Conservation (phyloP, 2,329 filamentous ascomycete genomes). For the Ceratocystis smalleyi region DNA sequence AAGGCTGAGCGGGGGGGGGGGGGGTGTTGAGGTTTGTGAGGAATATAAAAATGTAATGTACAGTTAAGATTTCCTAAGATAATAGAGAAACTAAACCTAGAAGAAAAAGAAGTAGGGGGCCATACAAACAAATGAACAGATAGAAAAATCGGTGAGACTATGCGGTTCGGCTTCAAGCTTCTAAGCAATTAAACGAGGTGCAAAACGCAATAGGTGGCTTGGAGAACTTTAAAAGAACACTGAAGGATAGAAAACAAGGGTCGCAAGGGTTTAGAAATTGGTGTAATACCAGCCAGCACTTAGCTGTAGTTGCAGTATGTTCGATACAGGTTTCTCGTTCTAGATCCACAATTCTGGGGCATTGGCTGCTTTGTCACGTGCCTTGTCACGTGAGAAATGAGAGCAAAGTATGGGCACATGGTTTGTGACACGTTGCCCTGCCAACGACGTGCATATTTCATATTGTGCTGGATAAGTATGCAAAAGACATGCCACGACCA, state of each 20-base stretch:
- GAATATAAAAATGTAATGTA: neutral
- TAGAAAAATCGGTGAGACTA: neutral
- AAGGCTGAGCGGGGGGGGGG: conserved; percentile 11
- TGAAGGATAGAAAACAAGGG: neutral
- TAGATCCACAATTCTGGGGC: neutral
- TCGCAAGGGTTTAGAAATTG: neutral
- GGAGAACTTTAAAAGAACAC: neutral
- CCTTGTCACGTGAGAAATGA: neutral
- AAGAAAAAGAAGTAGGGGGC: neutral
- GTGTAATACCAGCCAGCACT: neutral
- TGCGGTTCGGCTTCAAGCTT: neutral
- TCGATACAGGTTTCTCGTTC: neutral
- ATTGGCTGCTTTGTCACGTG: neutral
- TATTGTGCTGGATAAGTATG: neutral
- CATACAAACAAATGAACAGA: neutral
- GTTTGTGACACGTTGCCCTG: conserved; percentile 5
- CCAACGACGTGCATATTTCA: neutral
- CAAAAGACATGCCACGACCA: neutral
- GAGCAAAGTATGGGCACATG: neutral
- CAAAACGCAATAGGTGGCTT: conserved; percentile 6
- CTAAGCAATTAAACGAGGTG: neutral
- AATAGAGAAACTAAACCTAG: neutral
- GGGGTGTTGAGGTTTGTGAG: neutral
- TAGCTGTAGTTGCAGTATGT: neutral
- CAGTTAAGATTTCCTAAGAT: neutral